Evolutionary conservation across 805 yeast species (phyloP).

Genomic region (Wickerhamomyces sydowiorum): DNA sequence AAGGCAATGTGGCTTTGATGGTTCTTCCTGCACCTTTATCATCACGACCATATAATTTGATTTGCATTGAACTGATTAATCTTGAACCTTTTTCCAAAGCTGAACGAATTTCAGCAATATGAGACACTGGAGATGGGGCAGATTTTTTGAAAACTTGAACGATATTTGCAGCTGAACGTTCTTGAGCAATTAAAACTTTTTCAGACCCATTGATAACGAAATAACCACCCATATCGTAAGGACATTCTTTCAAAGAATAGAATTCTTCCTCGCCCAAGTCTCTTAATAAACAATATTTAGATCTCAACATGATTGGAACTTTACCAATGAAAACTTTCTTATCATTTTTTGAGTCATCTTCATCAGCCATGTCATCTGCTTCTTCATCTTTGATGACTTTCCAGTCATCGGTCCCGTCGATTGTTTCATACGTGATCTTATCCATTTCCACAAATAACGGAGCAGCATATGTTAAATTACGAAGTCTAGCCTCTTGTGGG

Average conservation of each 20-base stretch:
- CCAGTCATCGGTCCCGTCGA: constrained; percentile 71
- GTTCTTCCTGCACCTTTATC: constrained; percentile 75
- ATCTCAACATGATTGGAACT: constrained; percentile 96
- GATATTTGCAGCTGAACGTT: constrained; percentile 96
- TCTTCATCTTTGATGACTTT: constrained; percentile 41
- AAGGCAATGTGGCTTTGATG: constrained; percentile 92
- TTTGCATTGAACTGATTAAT: constrained; percentile 88
- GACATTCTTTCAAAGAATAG: constrained; percentile 95
- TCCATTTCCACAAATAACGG: constrained; percentile 95
- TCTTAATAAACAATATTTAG: constrained; percentile 90
- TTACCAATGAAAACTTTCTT: constrained; percentile 90
- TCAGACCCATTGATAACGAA: constrained; percentile 98
- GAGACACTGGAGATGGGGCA: constrained; percentile 94
- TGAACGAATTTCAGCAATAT: constrained; percentile 92
- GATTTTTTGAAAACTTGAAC: constrained; percentile 98
- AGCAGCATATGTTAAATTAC: constrained; percentile 94
- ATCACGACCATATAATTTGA: constrained; percentile 82
- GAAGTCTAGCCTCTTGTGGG: constrained; percentile 96
- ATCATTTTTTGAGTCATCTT: constrained; percentile 67
- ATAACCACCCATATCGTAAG: constrained; percentile 99
- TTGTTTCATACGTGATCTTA: constrained; percentile 78
- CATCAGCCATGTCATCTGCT: constrained; percentile 49
- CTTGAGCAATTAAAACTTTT: constrained; percentile 97
- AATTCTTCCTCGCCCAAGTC: constrained; percentile 89
- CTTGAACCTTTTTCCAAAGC: constrained; percentile 98